Evolutionary conservation across 2,329 filamentous ascomycete genomes (phyloP), one percentile per base, ranked within the genome.

Genomic region (Alternaria burnsii): DNA sequence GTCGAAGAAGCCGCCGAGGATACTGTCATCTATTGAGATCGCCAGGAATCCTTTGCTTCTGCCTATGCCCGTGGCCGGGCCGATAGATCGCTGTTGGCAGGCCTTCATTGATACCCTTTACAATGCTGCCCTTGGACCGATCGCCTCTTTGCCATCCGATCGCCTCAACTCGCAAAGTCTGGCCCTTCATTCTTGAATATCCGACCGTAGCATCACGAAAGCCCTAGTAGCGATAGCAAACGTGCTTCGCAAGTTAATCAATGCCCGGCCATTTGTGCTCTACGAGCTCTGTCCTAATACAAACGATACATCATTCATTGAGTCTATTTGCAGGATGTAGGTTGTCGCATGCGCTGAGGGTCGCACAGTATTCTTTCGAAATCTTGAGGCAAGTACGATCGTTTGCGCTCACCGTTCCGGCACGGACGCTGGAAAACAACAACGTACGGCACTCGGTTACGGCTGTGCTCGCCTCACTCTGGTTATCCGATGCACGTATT

Each of bases 1-100:
- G 88, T 95, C 55, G 91, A 93, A 77, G 64, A 72, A 54, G 91
- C 90, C 55, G 92, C 93, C 61, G 93, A 97, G 81, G 93, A 97
- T 72, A 93, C 90, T 70, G 92, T 97, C 54, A 94, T 97, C 61
- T 97, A 97, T 82, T 97, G 82, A 86, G 36, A 42, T 42, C 54
- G 26, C 41, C 48, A 54, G 55, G 55, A 52, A 38, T 7, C n/a
- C 18, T 56, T 43, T 41, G 46, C 43, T 32, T 47, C 42, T 43
- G n/a, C 20, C 26, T 41, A 28, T 48, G 43, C 18, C 38, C 20
- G n/a, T 52, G n/a, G 16, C 41, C 41, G 53, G 50, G 16, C 53
- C 51, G 53, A 44, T 38, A 34, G 12, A 36, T 46, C 28, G 14
- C 42, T 32, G 32, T 44, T 36, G n/a, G 10, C 38, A 20, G 12